Conservation (phyloP, 176 grass and related monocot genomes). For the Juncus effusus region DNA sequence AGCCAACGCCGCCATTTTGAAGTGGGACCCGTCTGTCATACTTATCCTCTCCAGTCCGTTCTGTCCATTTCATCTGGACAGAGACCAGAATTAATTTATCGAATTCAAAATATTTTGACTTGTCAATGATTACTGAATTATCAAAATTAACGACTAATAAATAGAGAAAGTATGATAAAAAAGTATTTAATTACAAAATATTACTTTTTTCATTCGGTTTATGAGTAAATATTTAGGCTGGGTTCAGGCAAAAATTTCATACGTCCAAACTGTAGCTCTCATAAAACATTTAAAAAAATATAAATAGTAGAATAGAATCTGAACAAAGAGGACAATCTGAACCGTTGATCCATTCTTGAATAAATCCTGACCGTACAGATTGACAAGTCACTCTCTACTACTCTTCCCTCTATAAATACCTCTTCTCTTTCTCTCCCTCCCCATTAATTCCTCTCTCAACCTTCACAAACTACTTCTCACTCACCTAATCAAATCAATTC, state of each 20-base stretch:
- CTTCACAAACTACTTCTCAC: slow-evolving; percentile 30
- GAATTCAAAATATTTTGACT: no score
- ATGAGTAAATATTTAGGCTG: background rate
- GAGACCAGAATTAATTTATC: no score
- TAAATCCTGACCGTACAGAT: slow-evolving; percentile 6
- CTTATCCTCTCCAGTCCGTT: background rate
- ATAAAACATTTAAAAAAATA: no score
- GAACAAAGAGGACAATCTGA: background rate
- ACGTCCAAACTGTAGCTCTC: slow-evolving; percentile 1
- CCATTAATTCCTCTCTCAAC: background rate
- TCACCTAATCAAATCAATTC: slow-evolving; percentile 21
- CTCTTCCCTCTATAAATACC: slow-evolving; percentile 6
- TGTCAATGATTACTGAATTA: background rate
- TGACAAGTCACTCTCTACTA: background rate
- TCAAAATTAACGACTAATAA: background rate
- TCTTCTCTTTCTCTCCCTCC: background rate
- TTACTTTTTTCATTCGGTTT: background rate
- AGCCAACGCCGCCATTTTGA: slow-evolving; percentile 31
- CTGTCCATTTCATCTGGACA: background rate
- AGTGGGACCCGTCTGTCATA: background rate
- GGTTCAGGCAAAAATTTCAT: slow-evolving; percentile 5
- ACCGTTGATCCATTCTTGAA: slow-evolving; percentile 16
- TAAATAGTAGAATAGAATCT: background rate
- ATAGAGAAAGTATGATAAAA: background rate
- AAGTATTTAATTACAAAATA: background rate